These are phyloP conservation scores for Poa annua DNA, from an alignment of 176 grass and related monocot species.

Conservation along the genomic window DNA sequence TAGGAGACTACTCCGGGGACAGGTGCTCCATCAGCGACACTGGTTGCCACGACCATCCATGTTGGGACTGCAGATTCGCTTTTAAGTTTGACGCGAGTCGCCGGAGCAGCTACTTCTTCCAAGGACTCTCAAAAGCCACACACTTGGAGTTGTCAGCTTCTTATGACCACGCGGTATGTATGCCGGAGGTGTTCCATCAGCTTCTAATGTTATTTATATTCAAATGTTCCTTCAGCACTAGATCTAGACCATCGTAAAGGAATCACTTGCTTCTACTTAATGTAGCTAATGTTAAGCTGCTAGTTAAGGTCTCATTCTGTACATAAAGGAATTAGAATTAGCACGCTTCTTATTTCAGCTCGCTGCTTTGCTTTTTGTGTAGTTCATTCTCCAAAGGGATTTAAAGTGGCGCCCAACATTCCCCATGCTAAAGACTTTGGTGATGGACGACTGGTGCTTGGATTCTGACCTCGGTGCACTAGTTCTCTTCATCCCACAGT, in stretches of 20 bases:
- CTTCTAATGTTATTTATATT: not conserved
- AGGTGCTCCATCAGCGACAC: not conserved
- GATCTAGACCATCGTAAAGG: not conserved
- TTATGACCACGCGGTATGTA: not conserved
- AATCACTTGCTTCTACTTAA: not conserved
- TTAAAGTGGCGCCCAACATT: not conserved
- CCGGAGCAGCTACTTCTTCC: not conserved
- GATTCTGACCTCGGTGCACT: not conserved
- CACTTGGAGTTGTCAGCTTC: not conserved
- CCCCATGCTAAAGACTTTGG: not conserved
- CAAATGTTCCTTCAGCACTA: not conserved
- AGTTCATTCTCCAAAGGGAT: not conserved
- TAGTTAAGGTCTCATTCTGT: not conserved
- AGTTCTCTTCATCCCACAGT: not conserved
- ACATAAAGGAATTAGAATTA: not conserved
- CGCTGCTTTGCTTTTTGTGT: not conserved
- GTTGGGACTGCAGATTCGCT: not conserved
- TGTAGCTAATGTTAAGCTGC: not conserved
- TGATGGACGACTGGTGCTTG: not conserved
- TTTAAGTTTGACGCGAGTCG: not conserved
- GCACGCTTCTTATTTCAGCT: not conserved
- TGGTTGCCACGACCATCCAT: not conserved
- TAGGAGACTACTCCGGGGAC: not conserved
- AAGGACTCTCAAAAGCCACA: not conserved
- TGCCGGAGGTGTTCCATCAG: not conserved